Percentiles rank a stretch among this genome's conserved stretches.
Evolutionary conservation across 2,329 filamentous ascomycete genomes (phyloP).

Genomic region (Diplodia intermedia): DNA sequence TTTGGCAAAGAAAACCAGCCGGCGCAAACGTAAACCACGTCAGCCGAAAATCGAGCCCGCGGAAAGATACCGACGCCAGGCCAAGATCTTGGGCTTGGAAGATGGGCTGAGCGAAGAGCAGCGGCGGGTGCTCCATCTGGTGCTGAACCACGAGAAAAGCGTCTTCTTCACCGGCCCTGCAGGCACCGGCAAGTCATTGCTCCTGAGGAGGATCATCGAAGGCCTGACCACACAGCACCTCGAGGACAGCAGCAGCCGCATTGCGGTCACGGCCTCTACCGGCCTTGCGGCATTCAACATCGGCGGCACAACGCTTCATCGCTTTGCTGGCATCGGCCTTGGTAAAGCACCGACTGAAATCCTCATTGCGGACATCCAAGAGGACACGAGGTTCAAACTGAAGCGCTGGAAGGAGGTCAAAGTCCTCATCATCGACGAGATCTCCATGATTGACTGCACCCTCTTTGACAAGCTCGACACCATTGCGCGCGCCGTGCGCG

Average conservation of each 20-base stretch:
- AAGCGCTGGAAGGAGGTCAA: slow-evolving; percentile 38
- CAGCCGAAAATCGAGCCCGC: neutral
- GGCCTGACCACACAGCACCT: slow-evolving; percentile 42
- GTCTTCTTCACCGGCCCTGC: slow-evolving; percentile 71
- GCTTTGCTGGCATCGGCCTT: slow-evolving; percentile 56
- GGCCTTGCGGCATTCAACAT: slow-evolving; percentile 66
- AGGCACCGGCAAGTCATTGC: slow-evolving; percentile 65
- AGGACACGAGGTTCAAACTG: slow-evolving; percentile 40
- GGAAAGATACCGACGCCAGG: neutral
- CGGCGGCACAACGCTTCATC: slow-evolving; percentile 63
- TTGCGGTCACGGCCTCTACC: slow-evolving; percentile 63
- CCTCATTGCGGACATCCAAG: slow-evolving; percentile 20
- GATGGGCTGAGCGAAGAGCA: slow-evolving; percentile 56
- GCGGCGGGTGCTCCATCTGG: slow-evolving; percentile 57
- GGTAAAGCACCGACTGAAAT: neutral
- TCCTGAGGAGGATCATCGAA: slow-evolving; percentile 58
- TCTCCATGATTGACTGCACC: slow-evolving; percentile 68
- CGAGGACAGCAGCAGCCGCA: neutral
- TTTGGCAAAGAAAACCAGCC: neutral
- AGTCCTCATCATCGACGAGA: slow-evolving; percentile 69
- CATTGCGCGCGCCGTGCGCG: slow-evolving; percentile 53
- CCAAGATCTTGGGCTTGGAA: neutral
- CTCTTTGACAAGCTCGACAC: slow-evolving; percentile 61
- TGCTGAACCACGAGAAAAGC: slow-evolving; percentile 57
- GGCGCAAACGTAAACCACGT: neutral